Base-by-base conservation (phyloP, 2,329 filamentous ascomycete genomes). In the Colletotrichum orchidophilum region DNA sequence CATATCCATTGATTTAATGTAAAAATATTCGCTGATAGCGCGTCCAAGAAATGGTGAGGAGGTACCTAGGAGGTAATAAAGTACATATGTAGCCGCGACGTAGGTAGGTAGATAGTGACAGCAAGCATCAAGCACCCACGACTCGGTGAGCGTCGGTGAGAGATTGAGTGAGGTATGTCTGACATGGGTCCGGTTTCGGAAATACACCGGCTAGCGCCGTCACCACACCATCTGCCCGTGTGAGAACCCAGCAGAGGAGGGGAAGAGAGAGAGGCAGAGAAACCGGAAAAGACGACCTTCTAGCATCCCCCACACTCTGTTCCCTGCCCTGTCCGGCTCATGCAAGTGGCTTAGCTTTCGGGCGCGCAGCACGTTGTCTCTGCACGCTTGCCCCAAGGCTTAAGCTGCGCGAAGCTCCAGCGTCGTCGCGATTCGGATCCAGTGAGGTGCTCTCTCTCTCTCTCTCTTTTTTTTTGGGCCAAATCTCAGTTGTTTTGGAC, bases 241-340 rank as follows among this genome's bases (percentile, higher is more conserved):
- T 31, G 15, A 49, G 27, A 31, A 7, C 60, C 60, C 18, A 39
- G 31, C 29, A 12, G 50, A 46, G 50, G 29, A 52, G 50, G 21
- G 42, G 27, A 27, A 57, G 26, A 39, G 39, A 33, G 27, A n/a
- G 55, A 13, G 39, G 52, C 12, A 53, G 29, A 53, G 42, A 46
- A 33, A n/a, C 26, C 33, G 54, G 54, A 58, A 18, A 33, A 61
- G 42, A 50, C 29, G 35, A 39, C 50, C 35, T 55, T 13, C 59
- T 35, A 59, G 46, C 53, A 53, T 70, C 61, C 68, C 67, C 68
- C 68, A 67, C 68, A 67, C 31, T 33, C 39, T 61, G 15, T 39
- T 67, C 57, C 63, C 57, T 67, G 64, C 68, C 57, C 39, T 62
- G 68, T 62, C 57, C 57, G 50, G 46, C 63, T 71, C 52, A 71